Evolutionary conservation across 371 early-diverging fungal genomes (phyloP), one percentile per base, ranked within the genome.

Genomic region (Haplosporangium sp.): DNA sequence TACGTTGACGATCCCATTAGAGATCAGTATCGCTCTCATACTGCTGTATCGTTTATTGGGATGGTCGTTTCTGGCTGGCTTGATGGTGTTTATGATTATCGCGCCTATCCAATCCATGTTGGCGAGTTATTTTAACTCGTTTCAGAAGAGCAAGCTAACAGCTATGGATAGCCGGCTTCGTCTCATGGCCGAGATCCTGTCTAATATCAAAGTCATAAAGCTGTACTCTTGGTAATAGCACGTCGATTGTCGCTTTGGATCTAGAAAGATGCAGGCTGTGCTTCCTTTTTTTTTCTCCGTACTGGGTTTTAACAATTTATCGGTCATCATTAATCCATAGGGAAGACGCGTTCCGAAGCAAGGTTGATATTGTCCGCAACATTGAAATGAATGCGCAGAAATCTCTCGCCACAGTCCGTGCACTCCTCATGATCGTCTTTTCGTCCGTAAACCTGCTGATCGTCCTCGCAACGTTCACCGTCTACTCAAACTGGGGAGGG

Each of bases 191-290:
- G 99, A 99, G 84, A 83, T 96, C 6, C 82, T 99, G 50, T 90
- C 91, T 61, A 97, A 95, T 18, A 97, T 97, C 82, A 95, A 94
- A 82, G 94, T 96, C 41, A 92, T 96, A 81, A 96, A 96, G 82
- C 81, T 94, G 20, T 94, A 93, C 65, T 91, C 92, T 6, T 95
- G 74, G 74, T 74, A 74, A 18, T 46, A 14, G 23, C 18, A 10
- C 23, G 63, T 37, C 9, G 14, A 13, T 13, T 47, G 40, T 46
- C 45, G 36, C 48, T 38, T 14, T 51, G 29, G 4, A 29, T 20
- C 51, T 20, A 51, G 20, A 20, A 51, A 20, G 51, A 6, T 20
- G 20, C 18, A 21, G n/a, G 11, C 23, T 52, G 11, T 52, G 13
- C 3, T 52, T n/a, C 21, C 21, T 20, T 20, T n/a, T 52, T 52